Conservation (phyloP, 2,329 filamentous ascomycete species). For the Verticillium tricorpus region DNA sequence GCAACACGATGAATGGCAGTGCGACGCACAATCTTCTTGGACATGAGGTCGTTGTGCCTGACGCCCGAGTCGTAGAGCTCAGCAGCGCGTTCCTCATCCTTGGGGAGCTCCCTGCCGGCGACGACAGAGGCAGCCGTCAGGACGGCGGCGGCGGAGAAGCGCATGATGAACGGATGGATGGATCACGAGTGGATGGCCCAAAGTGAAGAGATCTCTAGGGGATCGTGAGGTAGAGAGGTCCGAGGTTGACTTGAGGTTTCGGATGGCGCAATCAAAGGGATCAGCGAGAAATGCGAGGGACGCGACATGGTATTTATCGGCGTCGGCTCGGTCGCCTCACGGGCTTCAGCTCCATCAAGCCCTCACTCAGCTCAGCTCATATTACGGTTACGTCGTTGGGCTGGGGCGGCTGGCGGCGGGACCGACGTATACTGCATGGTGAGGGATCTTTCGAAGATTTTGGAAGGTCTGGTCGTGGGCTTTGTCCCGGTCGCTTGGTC, state of each 20-base stretch:
- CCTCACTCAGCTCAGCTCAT: neutral
- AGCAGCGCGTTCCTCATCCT: constrained; percentile 14
- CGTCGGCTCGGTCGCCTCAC: neutral
- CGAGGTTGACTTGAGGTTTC: neutral
- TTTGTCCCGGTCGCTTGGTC: neutral
- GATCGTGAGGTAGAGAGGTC: neutral
- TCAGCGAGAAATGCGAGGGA: neutral
- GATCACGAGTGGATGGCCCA: neutral
- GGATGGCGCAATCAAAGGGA: neutral
- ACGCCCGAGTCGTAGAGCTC: constrained; percentile 18
- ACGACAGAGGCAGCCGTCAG: constrained; percentile 9
- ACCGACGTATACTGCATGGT: neutral
- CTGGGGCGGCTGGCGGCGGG: neutral
- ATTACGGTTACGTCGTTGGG: neutral
- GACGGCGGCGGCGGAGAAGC: constrained; percentile 8
- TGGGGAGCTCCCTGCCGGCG: constrained; percentile 13
- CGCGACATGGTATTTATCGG: neutral
- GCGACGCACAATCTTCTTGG: constrained; percentile 11
- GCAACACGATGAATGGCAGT: neutral
- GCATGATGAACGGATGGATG: constrained; percentile 7
- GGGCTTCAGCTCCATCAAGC: neutral
- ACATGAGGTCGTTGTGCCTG: constrained; percentile 16
- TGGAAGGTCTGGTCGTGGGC: neutral
- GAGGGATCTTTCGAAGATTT: neutral
- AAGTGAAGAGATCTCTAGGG: neutral